Base-by-base conservation (phyloP, 2,329 filamentous ascomycete genomes). In the Hypoxylon sp. region DNA sequence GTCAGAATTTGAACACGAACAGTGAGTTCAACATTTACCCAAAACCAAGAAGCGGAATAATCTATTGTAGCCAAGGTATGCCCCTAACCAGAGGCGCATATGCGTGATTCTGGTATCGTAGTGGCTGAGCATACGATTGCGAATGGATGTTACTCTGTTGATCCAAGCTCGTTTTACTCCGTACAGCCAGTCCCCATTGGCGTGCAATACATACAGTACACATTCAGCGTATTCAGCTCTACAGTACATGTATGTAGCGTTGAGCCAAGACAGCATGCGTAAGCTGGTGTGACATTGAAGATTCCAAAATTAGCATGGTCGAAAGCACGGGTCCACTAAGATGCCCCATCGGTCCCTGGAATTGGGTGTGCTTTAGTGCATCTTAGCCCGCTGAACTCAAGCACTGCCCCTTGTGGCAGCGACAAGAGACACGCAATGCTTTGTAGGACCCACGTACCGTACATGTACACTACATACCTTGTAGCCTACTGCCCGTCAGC, bases 221-320 rank as follows among this genome's bases (percentile, higher is more conserved):
- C 5, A 27, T 27, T 27, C 24, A 27, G 24, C 27, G 17, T 48
- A 39, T 58, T 17, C 13, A 24, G n/a, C 15, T 60, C 10, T 27
- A n/a, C n/a, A n/a, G n/a, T 32, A 50, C 17, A 13, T 59, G 15
- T 53, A 35, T 50, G 46, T 32, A 50, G 32, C 8, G 11, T 29
- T 8, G 37, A 53, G 32, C 17, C 3, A 44, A 47, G n/a, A 39
- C 54, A 32, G 21, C 42, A 31, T 65, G 54, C 56, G 62, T 65
- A 62, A 69, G 50, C 58, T 56, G 44, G 17, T 44, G 54, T 62
- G 62, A 50, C 50, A 65, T 62, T 66, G 57, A 52, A 50, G 15
- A 46, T 62, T 44, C 57, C 48, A 66, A 62, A 68, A 55, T 68
- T 68, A 68, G 62, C 19, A 65, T 52, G 13, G 42, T 24, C 15